phyloP scores from a whole-genome alignment of 2,329 filamentous ascomycete species.

The Penicillium sp. region DNA sequence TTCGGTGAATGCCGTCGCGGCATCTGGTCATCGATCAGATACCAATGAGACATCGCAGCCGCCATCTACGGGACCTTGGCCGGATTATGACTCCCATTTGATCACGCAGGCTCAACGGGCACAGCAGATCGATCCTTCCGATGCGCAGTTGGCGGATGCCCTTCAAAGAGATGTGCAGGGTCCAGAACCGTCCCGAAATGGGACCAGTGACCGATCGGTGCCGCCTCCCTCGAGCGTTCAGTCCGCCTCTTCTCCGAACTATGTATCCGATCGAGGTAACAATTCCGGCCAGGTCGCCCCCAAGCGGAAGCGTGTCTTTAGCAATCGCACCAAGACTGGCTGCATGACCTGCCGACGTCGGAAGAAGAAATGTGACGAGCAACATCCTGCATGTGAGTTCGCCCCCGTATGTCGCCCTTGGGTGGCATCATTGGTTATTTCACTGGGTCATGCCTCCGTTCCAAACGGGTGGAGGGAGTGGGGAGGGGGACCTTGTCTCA shows the following conservation, averaged over 20 bases:
- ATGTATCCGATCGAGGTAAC: conserved; percentile 29
- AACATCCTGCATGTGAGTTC: conserved; percentile 78
- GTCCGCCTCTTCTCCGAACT: conserved; percentile 28
- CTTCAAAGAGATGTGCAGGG: conserved; percentile 46
- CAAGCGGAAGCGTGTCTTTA: conserved; percentile 59
- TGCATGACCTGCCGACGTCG: conserved; percentile 85
- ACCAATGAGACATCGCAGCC: conserved; percentile 25
- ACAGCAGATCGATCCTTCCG: conserved; percentile 42
- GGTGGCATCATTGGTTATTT: too few species aligned
- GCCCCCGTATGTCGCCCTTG: too few species aligned
- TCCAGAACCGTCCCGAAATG: conserved; percentile 32
- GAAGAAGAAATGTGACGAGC: conserved; percentile 98
- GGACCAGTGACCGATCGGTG: conserved; percentile 29
- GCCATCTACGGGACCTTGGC: conserved; percentile 30
- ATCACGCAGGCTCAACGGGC: conserved; percentile 44
- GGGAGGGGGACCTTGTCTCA: too few species aligned
- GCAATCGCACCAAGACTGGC: conserved; percentile 91
- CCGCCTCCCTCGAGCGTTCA: conserved; percentile 32
- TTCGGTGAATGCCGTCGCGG: conserved; percentile 13
- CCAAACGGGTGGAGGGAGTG: too few species aligned
- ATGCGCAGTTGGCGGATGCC: conserved; percentile 48
- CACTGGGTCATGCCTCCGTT: too few species aligned
- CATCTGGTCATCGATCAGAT: conserved; percentile 23
- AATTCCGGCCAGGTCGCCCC: conserved; percentile 35
- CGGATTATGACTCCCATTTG: conserved; percentile 37